phyloP scores from a whole-genome alignment of 352 stramenopile genomes.

The Globisporangium cystogenes region DNA sequence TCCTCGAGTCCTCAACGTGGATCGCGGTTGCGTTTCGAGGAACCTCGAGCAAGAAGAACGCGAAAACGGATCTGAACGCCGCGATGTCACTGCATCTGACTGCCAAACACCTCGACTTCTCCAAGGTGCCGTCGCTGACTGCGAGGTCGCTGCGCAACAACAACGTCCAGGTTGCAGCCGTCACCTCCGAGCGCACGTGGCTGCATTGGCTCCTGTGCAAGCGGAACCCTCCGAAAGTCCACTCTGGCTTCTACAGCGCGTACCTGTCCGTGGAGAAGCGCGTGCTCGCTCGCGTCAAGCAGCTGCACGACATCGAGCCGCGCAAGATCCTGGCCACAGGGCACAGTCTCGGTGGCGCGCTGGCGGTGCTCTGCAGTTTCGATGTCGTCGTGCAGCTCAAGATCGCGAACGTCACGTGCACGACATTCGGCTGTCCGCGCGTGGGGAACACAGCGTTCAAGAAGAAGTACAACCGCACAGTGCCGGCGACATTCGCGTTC shows the following conservation, averaged over 20 bases:
- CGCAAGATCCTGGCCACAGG: conserved; percentile 28
- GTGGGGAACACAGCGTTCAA: conserved; percentile 35
- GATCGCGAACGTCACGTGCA: conserved; percentile 27
- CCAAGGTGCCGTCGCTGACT: conserved; percentile 7
- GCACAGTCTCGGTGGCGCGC: conserved; percentile 35
- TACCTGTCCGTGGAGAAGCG: conserved; percentile 26
- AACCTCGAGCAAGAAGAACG: conserved; percentile 38
- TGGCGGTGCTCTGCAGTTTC: conserved; percentile 36
- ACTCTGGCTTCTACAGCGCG: conserved; percentile 35
- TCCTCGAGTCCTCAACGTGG: conserved; percentile 20
- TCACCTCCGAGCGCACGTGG: conserved; percentile 11
- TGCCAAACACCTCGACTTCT: conserved; percentile 22
- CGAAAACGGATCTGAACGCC: conserved; percentile 30
- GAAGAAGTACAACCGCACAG: conserved; percentile 21
- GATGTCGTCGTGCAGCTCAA: conserved; percentile 24
- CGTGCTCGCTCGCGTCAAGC: conserved; percentile 19
- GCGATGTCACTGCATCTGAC: conserved; percentile 22
- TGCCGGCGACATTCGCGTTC: conserved; percentile 35
- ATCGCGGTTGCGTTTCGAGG: conserved; percentile 36
- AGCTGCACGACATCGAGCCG: conserved; percentile 15
- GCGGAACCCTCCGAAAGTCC: conserved; percentile 27
- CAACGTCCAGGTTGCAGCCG: too few species aligned
- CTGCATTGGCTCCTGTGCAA: conserved; percentile 25
- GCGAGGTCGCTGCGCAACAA: not conserved
- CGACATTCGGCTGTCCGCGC: conserved; percentile 36